Evolutionary conservation across 768 basidiomycete genomes (phyloP).

Genomic region (Mycena haematopus): DNA sequence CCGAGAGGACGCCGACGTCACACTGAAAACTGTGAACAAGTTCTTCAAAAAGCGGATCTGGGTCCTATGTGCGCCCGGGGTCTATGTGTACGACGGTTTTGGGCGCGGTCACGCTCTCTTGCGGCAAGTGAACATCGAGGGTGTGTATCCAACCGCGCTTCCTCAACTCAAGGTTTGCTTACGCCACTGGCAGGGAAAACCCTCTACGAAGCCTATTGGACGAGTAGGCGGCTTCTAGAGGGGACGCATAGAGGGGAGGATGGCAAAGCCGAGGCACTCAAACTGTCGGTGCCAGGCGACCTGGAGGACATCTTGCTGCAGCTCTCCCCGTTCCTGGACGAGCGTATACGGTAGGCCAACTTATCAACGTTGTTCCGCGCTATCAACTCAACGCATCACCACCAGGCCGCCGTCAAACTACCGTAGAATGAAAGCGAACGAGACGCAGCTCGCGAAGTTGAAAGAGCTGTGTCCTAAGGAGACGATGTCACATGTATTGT

Average conservation of each 20-base stretch:
- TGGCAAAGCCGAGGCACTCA: background rate
- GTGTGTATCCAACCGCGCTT: background rate
- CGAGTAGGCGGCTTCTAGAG: background rate
- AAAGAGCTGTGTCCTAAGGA: background rate
- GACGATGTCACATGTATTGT: background rate
- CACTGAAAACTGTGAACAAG: background rate
- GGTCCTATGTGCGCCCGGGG: constrained; percentile 4
- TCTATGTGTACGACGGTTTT: constrained; percentile 9
- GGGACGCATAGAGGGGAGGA: background rate
- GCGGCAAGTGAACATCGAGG: background rate
- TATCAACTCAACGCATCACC: background rate
- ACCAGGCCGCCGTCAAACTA: background rate
- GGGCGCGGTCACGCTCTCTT: constrained; percentile 1
- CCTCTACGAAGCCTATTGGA: constrained; percentile 8
- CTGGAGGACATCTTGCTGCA: background rate
- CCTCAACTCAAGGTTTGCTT: background rate
- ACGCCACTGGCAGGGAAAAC: background rate
- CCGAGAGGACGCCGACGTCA: background rate
- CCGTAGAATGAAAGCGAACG: background rate
- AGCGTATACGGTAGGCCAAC: background rate
- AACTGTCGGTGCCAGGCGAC: background rate
- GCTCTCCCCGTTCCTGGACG: background rate
- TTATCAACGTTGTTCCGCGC: background rate
- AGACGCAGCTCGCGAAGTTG: background rate
- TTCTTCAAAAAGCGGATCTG: background rate